Percentiles rank a stretch among this genome's conserved stretches.
Evolutionary conservation across 371 early-diverging fungal genomes (phyloP).

Genomic region (Syncephalastrum sp.): DNA sequence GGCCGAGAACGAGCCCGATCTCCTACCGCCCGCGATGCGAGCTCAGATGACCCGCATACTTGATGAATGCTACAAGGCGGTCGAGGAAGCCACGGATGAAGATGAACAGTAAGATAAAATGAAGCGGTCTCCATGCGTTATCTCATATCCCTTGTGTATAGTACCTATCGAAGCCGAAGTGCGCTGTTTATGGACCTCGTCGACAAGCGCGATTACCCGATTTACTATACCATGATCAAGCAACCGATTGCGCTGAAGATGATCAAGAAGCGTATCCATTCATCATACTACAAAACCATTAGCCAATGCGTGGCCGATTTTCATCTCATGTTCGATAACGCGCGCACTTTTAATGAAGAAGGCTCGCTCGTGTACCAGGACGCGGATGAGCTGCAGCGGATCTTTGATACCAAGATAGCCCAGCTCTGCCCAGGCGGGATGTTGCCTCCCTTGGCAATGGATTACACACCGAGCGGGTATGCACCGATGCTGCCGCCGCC

Average conservation of each 20-base stretch:
- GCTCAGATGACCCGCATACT: constrained; percentile 51
- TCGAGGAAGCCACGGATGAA: constrained; percentile 52
- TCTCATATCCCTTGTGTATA: constrained; percentile 1
- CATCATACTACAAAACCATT: constrained; percentile 38
- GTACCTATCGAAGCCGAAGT: constrained; percentile 45
- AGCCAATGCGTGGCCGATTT: constrained; percentile 54
- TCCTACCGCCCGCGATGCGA: constrained; percentile 29
- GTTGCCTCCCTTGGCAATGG: background rate
- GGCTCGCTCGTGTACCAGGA: constrained; percentile 79
- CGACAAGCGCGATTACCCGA: constrained; percentile 69
- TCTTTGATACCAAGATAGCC: constrained; percentile 7
- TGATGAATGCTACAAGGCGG: constrained; percentile 48
- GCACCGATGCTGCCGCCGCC: too few species aligned
- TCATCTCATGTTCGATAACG: constrained; percentile 78
- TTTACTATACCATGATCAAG: constrained; percentile 77
- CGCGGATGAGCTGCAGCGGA: constrained; percentile 54
- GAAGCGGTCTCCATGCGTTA: background rate
- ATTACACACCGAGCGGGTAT: too few species aligned
- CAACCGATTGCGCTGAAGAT: constrained; percentile 72
- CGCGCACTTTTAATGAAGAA: constrained; percentile 75
- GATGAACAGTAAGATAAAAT: constrained; percentile 35
- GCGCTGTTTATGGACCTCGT: constrained; percentile 72
- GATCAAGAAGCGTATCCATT: constrained; percentile 55
- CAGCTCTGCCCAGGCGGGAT: constrained; percentile 12
- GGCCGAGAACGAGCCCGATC: constrained; percentile 17